A percentile compares a stretch with the other conserved stretches of the same genome.
Conservation (phyloP, 192 early-diverging fungal genomes). For the Chytriomyces sp. region DNA sequence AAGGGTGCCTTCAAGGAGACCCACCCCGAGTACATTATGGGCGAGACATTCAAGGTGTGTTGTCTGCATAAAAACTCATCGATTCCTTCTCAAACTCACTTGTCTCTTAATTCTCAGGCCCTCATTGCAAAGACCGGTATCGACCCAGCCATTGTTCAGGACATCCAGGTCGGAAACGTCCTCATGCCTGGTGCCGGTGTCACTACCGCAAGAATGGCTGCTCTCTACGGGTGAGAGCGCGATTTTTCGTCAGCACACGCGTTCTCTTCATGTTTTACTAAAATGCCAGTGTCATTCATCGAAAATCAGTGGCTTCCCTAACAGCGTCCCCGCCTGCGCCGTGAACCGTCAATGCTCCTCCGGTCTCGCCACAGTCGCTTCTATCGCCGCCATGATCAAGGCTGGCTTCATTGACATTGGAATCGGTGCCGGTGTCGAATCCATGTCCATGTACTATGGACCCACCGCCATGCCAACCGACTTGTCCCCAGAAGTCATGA, state of each 20-base stretch:
- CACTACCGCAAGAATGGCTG: constrained; percentile 87
- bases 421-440: constrained; percentile 93
- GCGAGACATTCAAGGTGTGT: constrained; percentile 68
- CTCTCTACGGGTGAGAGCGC: constrained; percentile 70
- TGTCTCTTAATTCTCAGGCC: constrained; percentile 43
- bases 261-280: background rate
- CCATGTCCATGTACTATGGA: constrained; percentile 91
- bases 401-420: constrained; percentile 89
- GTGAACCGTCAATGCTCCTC: constrained; percentile 95
- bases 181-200: constrained; percentile 88
- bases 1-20: constrained; percentile 94
- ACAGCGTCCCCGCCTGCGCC: constrained; percentile 77
- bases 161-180: constrained; percentile 95
- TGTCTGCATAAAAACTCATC: background rate
- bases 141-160: constrained; percentile 85
- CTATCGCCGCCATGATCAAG: constrained; percentile 87
- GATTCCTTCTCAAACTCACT: background rate
- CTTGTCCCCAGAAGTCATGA: constrained; percentile 76
- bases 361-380: constrained; percentile 86
- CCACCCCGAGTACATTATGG: constrained; percentile 74
- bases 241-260: too few relatives aligned
- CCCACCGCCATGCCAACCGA: constrained; percentile 77
- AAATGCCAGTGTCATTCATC: background rate
- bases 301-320: constrained; percentile 67
- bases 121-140: constrained; percentile 77